Conservation (phyloP, 106 monocot genomes). For the Xerophyta viscosa region DNA sequence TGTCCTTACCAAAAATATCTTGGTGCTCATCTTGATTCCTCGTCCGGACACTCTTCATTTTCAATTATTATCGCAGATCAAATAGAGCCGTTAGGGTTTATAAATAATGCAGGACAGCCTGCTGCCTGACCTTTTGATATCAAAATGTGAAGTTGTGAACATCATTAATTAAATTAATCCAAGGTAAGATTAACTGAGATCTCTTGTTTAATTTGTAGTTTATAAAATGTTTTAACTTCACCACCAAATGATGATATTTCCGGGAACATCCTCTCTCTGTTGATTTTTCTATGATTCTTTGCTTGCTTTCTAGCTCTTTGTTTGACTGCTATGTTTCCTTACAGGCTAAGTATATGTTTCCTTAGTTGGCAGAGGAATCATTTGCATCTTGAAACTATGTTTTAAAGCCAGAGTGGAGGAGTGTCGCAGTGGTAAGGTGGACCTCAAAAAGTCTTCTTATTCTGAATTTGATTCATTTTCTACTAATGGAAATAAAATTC, state of each 20-base stretch:
- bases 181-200: too few relatives aligned
- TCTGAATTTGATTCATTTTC: too few relatives aligned
- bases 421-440: too few relatives aligned
- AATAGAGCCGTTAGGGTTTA: background rate
- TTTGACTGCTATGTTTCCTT: background rate
- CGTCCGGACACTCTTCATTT: too few relatives aligned
- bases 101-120: too few relatives aligned
- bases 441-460: slow-evolving; percentile 20
- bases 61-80: too few relatives aligned
- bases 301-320: background rate
- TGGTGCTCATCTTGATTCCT: too few relatives aligned
- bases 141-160: too few relatives aligned
- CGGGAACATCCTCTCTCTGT: background rate
- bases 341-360: background rate
- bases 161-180: too few relatives aligned
- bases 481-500: too few relatives aligned
- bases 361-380: background rate
- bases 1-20: too few relatives aligned
- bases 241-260: background rate
- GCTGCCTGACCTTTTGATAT: too few relatives aligned
- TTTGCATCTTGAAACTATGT: background rate
- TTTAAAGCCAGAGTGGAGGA: background rate
- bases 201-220: background rate
- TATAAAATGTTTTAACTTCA: background rate
- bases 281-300: background rate